A percentile compares a stretch with the other conserved stretches of the same genome.
Conservation (phyloP, 306 rosid species). For the Mimosa pudica region DNA sequence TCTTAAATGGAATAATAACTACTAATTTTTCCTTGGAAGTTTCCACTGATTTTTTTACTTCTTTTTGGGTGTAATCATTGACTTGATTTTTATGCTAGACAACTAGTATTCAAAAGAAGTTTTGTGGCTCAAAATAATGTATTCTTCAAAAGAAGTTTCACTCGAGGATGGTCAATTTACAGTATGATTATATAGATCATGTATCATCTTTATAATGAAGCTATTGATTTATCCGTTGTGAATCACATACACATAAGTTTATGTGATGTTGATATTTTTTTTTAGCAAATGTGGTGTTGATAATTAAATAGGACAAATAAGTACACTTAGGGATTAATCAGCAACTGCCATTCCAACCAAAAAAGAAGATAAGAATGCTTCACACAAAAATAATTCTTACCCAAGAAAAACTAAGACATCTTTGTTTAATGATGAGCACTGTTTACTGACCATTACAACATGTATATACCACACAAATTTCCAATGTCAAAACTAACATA, state of each 20-base stretch:
- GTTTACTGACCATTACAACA: constrained; percentile 42
- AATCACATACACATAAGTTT: not conserved
- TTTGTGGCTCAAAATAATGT: too few relatives aligned
- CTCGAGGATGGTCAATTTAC: not conserved
- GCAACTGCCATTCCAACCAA: not conserved
- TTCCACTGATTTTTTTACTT: too few relatives aligned
- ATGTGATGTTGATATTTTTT: too few relatives aligned
- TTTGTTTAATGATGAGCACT: constrained; percentile 30
- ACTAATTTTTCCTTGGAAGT: too few relatives aligned
- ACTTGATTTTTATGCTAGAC: not conserved
- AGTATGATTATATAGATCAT: not conserved
- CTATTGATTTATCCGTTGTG: not conserved
- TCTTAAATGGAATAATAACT: too few relatives aligned
- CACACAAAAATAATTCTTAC: constrained; percentile 1
- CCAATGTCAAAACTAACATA: constrained; percentile 32
- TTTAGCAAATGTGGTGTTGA: not conserved
- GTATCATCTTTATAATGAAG: not conserved
- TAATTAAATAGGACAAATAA: not conserved
- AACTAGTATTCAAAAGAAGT: not conserved
- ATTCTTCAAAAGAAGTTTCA: not conserved
- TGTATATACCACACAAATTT: constrained; percentile 37
- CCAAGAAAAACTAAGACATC: constrained; percentile 26
- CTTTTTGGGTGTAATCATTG: not conserved
- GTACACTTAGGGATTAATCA: not conserved
- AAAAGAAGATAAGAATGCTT: not conserved